Percentiles rank a stretch among this genome's conserved stretches.
Evolutionary conservation across 2,329 filamentous ascomycete genomes (phyloP).

Genomic region (Xylariaceae sp.): DNA sequence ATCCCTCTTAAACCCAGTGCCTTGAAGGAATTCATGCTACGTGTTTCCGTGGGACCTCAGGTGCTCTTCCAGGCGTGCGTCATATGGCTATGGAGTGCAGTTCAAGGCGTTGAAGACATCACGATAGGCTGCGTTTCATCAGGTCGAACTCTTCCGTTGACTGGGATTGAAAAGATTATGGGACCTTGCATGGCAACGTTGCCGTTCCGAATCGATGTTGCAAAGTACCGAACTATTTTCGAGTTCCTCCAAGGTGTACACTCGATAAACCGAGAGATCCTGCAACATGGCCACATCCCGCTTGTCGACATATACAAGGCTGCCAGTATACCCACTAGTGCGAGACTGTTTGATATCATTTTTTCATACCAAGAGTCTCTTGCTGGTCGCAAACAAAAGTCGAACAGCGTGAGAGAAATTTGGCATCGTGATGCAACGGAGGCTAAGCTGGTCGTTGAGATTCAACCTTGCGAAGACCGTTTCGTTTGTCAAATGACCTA

Average conservation of each 20-base stretch:
- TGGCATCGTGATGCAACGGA: conserved; percentile 67
- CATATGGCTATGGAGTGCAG: conserved; percentile 57
- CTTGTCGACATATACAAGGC: conserved; percentile 64
- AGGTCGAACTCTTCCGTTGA: conserved; percentile 68
- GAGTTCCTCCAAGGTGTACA: conserved; percentile 64
- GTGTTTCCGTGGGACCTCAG: conserved; percentile 55
- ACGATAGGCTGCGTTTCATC: conserved; percentile 76
- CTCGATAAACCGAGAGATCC: conserved; percentile 56
- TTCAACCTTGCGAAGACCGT: conserved; percentile 54
- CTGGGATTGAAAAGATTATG: conserved; percentile 64
- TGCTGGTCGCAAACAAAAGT: conserved; percentile 28
- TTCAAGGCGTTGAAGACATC: conserved; percentile 61
- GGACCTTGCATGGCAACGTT: conserved; percentile 76
- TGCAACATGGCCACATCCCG: conserved; percentile 59
- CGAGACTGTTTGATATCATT: conserved; percentile 67
- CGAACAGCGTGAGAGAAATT: conserved; percentile 45
- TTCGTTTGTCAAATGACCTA: conserved; percentile 45
- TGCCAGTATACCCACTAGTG: conserved; percentile 48
- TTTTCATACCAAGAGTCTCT: conserved; percentile 82
- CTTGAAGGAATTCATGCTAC: conserved; percentile 35
- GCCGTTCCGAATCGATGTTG: conserved; percentile 62
- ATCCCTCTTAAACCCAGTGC: conserved; percentile 34
- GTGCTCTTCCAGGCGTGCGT: conserved; percentile 71
- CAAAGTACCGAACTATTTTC: conserved; percentile 43
- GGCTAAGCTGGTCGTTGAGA: conserved; percentile 68